Evolutionary conservation across 2,329 filamentous ascomycete species (phyloP).

Genomic region (Diaporthe australafricana): DNA sequence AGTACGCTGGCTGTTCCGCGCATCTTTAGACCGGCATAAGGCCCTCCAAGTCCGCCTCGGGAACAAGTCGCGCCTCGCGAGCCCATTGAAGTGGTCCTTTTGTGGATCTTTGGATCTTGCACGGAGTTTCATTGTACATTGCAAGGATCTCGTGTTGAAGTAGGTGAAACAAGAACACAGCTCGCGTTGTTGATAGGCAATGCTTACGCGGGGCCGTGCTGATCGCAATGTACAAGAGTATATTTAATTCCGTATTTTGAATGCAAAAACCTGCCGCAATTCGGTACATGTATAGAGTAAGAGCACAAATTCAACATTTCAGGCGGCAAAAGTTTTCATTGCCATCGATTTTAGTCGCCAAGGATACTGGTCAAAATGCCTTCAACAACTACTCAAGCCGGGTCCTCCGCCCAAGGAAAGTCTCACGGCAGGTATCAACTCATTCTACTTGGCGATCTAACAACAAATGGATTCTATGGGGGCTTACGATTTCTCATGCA

Average conservation of each 20-base stretch:
- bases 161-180: neutral
- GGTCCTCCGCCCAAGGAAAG: neutral
- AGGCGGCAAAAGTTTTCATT: neutral
- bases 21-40: neutral
- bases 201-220: neutral
- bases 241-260: neutral
- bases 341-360: slow-evolving; percentile 7
- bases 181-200: neutral
- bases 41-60: neutral
- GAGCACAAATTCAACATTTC: neutral
- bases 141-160: neutral
- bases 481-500: neutral
- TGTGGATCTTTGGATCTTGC: neutral
- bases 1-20: neutral
- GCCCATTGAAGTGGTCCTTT: neutral
- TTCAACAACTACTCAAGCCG: neutral
- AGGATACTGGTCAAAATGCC: neutral
- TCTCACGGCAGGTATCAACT: slow-evolving; percentile 3
- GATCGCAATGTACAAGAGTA: neutral
- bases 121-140: slow-evolving; percentile 5
- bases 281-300: neutral
- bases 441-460: slow-evolving; percentile 1
- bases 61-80: neutral
- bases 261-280: too few relatives aligned
- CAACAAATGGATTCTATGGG: neutral